Conservation (phyloP, 1,284 basidiomycete species). For the Leccinum pseudoinsigne region DNA sequence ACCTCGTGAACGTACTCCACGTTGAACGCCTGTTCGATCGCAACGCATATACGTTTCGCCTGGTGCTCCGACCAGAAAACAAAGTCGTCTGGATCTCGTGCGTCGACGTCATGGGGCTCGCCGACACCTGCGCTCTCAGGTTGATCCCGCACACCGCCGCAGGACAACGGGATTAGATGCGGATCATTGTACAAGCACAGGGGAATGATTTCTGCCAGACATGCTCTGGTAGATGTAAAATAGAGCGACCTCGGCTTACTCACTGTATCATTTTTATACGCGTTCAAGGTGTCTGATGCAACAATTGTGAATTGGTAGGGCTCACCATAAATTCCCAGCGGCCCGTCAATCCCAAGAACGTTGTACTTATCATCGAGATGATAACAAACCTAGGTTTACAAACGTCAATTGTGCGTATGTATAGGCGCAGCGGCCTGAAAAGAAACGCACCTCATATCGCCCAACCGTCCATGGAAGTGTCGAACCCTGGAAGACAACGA, state of each 20-base stretch:
- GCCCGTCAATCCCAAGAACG: constrained; percentile 83
- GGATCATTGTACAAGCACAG: constrained; percentile 87
- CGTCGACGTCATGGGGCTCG: constrained; percentile 33
- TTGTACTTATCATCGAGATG: constrained; percentile 97
- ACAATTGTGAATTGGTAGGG: constrained; percentile 9
- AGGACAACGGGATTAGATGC: constrained; percentile 77
- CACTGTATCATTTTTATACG: constrained; percentile 43
- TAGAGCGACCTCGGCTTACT: constrained; percentile 62
- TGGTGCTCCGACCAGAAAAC: constrained; percentile 90
- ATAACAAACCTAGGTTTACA: constrained; percentile 59
- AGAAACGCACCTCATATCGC: constrained; percentile 72
- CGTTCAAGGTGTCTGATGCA: constrained; percentile 3
- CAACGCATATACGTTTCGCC: constrained; percentile 82
- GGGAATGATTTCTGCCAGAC: constrained; percentile 76
- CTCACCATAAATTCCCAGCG: constrained; percentile 87
- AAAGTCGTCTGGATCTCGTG: constrained; percentile 87
- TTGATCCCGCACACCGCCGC: constrained; percentile 40
- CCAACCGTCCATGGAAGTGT: constrained; percentile 87
- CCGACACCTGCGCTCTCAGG: constrained; percentile 11
- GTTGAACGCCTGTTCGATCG: constrained; percentile 79
- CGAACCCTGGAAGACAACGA: constrained; percentile 76
- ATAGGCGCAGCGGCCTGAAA: background rate
- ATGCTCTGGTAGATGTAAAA: constrained; percentile 63
- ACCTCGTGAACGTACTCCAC: constrained; percentile 91
- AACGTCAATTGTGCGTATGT: constrained; percentile 2